Conservation (phyloP, 2,329 filamentous ascomycete species). For the Fusarium neocosmosporiellum region DNA sequence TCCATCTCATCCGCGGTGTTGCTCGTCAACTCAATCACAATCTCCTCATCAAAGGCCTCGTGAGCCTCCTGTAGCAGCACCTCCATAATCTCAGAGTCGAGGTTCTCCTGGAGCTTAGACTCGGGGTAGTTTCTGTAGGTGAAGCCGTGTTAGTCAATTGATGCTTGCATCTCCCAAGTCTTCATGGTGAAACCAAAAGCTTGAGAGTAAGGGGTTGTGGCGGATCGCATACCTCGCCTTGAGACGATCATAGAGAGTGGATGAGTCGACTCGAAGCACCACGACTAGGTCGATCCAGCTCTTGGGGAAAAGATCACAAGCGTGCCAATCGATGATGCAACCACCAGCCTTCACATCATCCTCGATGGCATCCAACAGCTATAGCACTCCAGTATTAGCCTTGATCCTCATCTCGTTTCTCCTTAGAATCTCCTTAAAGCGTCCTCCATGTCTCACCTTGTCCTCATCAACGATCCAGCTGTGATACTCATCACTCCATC, state of each 20-base stretch:
- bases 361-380: conserved; percentile 91
- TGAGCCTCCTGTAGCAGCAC: conserved; percentile 90
- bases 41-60: conserved; percentile 86
- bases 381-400: conserved; percentile 17
- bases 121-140: conserved; percentile 78
- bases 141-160: not conserved
- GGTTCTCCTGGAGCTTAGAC: conserved; percentile 91
- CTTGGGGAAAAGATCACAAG: conserved; percentile 93
- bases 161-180: not conserved
- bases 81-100: conserved; percentile 98
- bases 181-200: not conserved
- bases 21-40: conserved; percentile 89
- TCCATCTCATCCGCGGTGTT: conserved; percentile 88
- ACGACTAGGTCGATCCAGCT: conserved; percentile 96
- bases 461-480: conserved; percentile 98
- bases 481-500: conserved; percentile 85
- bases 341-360: conserved; percentile 82
- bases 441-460: conserved; percentile 68
- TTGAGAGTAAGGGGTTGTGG: not conserved
- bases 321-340: conserved; percentile 96
- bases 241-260: conserved; percentile 85
- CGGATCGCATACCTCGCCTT: conserved; percentile 69
- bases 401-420: not conserved
- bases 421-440: not conserved
- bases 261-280: conserved; percentile 85